Evolutionary conservation across 2,329 filamentous ascomycete genomes (phyloP).

Genomic region (Cladosporium sp.): DNA sequence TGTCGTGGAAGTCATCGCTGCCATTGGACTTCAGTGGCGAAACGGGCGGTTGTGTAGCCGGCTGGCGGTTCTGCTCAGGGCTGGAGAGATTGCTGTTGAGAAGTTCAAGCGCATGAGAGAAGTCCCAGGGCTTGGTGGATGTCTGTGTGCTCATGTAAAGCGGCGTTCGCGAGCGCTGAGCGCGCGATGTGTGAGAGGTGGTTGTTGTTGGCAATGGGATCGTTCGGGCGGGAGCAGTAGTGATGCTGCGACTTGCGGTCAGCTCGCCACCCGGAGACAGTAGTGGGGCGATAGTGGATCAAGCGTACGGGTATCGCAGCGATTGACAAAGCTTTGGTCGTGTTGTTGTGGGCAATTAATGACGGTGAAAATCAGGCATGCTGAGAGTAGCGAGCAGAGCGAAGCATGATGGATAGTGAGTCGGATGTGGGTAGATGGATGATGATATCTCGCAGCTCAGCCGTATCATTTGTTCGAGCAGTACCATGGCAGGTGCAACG

Average conservation of each 20-base stretch:
- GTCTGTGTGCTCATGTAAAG: slow-evolving; percentile 30
- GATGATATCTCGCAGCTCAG: neutral
- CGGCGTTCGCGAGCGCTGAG: slow-evolving; percentile 14
- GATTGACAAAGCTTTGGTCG: neutral
- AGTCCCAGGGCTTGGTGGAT: slow-evolving; percentile 41
- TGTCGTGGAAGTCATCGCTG: slow-evolving; percentile 8
- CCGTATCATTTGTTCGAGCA: neutral
- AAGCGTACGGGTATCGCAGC: slow-evolving; percentile 2
- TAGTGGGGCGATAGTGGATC: slow-evolving; percentile 5
- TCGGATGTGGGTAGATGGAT: neutral
- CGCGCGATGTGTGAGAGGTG: slow-evolving; percentile 2
- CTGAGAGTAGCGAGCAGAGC: neutral
- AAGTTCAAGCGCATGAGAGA: slow-evolving; percentile 42
- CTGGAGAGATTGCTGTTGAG: slow-evolving; percentile 29
- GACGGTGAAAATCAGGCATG: neutral
- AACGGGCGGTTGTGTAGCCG: slow-evolving; percentile 1
- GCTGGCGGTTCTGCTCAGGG: slow-evolving; percentile 2
- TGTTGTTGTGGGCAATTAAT: neutral
- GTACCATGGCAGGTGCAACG: neutral
- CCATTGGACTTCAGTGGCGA: slow-evolving; percentile 9
- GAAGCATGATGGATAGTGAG: neutral
- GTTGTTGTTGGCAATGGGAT: neutral
- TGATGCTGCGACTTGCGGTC: slow-evolving; percentile 9
- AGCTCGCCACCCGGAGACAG: slow-evolving; percentile 12
- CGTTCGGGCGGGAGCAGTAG: neutral